Evolutionary conservation across 2,329 filamentous ascomycete species (phyloP).

Genomic region (Leptographium galeiforme): DNA sequence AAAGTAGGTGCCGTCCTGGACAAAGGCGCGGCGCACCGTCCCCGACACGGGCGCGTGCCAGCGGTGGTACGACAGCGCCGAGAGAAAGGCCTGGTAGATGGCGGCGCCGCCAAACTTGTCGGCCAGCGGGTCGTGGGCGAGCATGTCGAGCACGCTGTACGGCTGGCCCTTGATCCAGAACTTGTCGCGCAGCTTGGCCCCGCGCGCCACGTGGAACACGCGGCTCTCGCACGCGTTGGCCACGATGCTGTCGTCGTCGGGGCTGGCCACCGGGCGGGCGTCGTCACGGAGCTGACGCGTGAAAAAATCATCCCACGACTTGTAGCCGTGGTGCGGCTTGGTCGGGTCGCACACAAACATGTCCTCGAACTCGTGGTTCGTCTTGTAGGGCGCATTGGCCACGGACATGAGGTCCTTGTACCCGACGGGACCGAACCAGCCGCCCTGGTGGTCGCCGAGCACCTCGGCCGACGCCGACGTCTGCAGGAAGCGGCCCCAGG

Average conservation of each 20-base stretch:
- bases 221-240: constrained; percentile 53
- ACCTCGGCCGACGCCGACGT: constrained; percentile 41
- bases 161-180: constrained; percentile 61
- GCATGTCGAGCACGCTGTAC: constrained; percentile 52
- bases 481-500: constrained; percentile 41
- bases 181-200: constrained; percentile 40
- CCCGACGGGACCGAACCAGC: constrained; percentile 43
- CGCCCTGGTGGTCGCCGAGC: constrained; percentile 26
- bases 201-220: constrained; percentile 35
- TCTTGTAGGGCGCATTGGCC: constrained; percentile 30
- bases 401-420: constrained; percentile 34
- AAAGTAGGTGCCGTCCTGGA: constrained; percentile 54
- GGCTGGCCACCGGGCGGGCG: constrained; percentile 43
- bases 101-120: constrained; percentile 47
- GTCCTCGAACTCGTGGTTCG: constrained; percentile 38
- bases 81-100: constrained; percentile 59
- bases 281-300: constrained; percentile 40
- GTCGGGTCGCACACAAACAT: constrained; percentile 46
- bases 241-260: constrained; percentile 39
- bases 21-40: constrained; percentile 40
- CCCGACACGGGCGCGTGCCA: constrained; percentile 60
- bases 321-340: constrained; percentile 43
- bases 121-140: constrained; percentile 39
- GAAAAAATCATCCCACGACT: constrained; percentile 59
- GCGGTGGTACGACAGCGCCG: constrained; percentile 54